These are phyloP conservation scores for Fraxinus anomala DNA, from an alignment of 257 asterid genomes.

Conservation along the genomic window DNA sequence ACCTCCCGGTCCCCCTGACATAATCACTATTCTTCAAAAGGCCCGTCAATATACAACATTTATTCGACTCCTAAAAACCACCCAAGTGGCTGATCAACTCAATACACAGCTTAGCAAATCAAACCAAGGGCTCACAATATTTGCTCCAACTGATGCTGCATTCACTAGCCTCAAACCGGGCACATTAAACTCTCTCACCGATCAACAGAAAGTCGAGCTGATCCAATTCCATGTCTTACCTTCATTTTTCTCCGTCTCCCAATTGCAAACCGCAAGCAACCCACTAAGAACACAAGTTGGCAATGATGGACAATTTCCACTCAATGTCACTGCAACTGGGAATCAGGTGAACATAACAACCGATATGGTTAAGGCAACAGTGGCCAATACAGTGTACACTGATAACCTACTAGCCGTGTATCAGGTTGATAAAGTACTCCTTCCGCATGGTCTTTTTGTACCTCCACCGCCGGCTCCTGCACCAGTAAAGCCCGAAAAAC, in stretches of 20 bases:
- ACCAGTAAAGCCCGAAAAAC: slow-evolving; percentile 36
- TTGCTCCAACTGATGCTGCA: slow-evolving; percentile 40
- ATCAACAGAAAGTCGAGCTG: slow-evolving; percentile 39
- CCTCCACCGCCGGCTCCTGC: slow-evolving; percentile 61
- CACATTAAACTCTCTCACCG: slow-evolving; percentile 37
- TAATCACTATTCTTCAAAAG: slow-evolving; percentile 55
- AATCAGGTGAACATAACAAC: slow-evolving; percentile 48
- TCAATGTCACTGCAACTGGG: slow-evolving; percentile 52
- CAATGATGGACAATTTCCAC: slow-evolving; percentile 32
- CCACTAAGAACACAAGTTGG: slow-evolving; percentile 59
- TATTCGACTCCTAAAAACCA: slow-evolving; percentile 51
- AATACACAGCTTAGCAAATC: slow-evolving; percentile 51
- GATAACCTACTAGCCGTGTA: slow-evolving; percentile 55
- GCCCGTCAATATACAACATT: slow-evolving; percentile 49
- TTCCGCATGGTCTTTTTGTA: slow-evolving; percentile 46
- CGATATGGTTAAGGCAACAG: slow-evolving; percentile 50
- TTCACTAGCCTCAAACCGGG: slow-evolving; percentile 41
- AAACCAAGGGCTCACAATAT: slow-evolving; percentile 48
- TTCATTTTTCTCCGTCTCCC: slow-evolving; percentile 28
- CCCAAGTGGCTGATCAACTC: slow-evolving; percentile 49
- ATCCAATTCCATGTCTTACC: slow-evolving; percentile 46
- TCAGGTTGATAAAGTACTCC: slow-evolving; percentile 51
- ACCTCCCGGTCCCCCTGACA: slow-evolving; percentile 47
- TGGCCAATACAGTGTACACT: slow-evolving; percentile 39
- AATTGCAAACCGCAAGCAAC: slow-evolving; percentile 46